A percentile compares a stretch with the other conserved stretches of the same genome.
Evolutionary conservation across 1,284 basidiomycete genomes (phyloP).

Genomic region (Ustilago lituana): DNA sequence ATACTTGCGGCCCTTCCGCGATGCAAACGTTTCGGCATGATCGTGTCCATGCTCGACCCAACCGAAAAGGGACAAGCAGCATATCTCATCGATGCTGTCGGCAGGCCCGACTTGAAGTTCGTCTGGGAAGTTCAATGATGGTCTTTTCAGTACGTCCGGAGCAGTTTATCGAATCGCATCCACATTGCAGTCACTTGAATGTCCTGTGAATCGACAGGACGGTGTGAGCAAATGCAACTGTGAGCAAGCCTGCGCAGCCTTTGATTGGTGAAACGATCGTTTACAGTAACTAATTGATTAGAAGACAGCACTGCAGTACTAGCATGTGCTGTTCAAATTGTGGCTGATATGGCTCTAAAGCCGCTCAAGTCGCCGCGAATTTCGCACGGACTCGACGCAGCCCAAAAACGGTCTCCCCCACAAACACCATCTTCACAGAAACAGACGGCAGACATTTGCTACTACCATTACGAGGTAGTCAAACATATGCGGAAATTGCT

Average conservation of each 20-base stretch:
- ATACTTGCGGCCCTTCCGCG: slow-evolving; percentile 16
- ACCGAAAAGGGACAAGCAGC: slow-evolving; percentile 22
- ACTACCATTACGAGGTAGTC: too few relatives aligned
- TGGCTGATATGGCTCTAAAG: background rate
- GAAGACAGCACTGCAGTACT: too few relatives aligned
- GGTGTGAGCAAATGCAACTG: too few relatives aligned
- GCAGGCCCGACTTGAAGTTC: slow-evolving; percentile 16
- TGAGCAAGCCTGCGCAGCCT: too few relatives aligned
- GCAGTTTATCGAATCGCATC: too few relatives aligned
- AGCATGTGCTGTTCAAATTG: too few relatives aligned
- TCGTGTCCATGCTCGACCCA: slow-evolving; percentile 34
- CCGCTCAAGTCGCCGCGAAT: slow-evolving; percentile 19
- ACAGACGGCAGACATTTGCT: too few relatives aligned
- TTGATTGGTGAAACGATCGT: too few relatives aligned
- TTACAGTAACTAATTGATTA: too few relatives aligned
- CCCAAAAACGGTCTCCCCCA: background rate
- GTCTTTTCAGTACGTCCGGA: too few relatives aligned
- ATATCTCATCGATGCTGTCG: slow-evolving; percentile 13
- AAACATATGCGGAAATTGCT: slow-evolving; percentile 2
- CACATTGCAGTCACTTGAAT: too few relatives aligned
- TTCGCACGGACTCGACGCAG: slow-evolving; percentile 7
- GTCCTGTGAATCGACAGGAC: too few relatives aligned
- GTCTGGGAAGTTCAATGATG: slow-evolving; percentile 26
- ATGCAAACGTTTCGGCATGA: slow-evolving; percentile 40
- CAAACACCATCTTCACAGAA: background rate